Evolutionary conservation across 2,329 filamentous ascomycete species (phyloP).

Genomic region (Hymenoscyphus occultus): DNA sequence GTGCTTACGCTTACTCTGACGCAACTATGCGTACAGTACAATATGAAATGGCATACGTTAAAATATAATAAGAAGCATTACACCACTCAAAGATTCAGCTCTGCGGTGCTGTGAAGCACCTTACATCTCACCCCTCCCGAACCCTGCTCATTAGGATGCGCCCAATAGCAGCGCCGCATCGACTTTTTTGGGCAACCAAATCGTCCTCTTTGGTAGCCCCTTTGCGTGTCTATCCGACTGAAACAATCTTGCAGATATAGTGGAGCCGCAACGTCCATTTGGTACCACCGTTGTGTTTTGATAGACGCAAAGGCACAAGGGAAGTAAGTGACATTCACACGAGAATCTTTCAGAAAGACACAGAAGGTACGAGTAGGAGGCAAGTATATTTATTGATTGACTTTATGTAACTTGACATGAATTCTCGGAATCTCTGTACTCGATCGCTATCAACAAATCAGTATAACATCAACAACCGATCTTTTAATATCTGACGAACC

Average conservation of each 20-base stretch:
- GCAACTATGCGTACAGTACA: neutral
- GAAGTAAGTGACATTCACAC: too few species aligned
- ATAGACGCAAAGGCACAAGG: neutral
- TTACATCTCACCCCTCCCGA: neutral
- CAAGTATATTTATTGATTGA: too few species aligned
- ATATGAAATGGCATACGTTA: neutral
- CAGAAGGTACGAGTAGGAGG: too few species aligned
- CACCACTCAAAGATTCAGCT: neutral
- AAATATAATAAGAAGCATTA: neutral
- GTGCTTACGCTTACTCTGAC: slow-evolving; percentile 4
- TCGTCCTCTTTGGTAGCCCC: neutral
- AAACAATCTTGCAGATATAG: neutral
- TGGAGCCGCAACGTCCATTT: slow-evolving; percentile 1
- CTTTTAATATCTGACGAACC: too few species aligned
- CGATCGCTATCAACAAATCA: too few species aligned
- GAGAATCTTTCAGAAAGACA: too few species aligned
- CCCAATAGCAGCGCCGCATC: neutral
- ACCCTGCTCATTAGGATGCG: neutral
- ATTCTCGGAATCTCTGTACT: too few species aligned
- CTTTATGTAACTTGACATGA: too few species aligned
- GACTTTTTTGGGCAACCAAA: neutral
- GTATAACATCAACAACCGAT: too few species aligned
- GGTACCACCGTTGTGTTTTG: neutral
- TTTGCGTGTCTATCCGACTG: neutral
- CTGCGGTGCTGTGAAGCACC: neutral